These are phyloP conservation scores for Asterionellopsis glacialis DNA, from an alignment of 108 stramenopile genomes.

Conservation along the genomic window DNA sequence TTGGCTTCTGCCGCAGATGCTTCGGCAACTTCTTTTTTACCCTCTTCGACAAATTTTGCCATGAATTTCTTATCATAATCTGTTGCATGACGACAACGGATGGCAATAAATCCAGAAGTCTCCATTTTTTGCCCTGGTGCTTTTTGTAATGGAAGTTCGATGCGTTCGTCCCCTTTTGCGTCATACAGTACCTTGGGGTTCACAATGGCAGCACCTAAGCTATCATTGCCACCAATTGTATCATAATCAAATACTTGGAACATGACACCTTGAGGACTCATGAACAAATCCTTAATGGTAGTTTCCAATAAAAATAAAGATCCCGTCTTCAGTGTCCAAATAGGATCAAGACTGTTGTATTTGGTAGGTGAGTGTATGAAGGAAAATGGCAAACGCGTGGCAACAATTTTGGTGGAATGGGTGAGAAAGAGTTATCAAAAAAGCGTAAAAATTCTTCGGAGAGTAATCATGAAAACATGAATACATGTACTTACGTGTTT, in stretches of 20 bases:
- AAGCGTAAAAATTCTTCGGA: too few relatives aligned
- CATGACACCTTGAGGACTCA: slow-evolving; percentile 48
- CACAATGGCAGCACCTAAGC: slow-evolving; percentile 47
- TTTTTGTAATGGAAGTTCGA: slow-evolving; percentile 31
- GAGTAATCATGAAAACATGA: background rate
- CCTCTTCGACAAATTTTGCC: slow-evolving; percentile 24
- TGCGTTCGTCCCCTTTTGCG: slow-evolving; percentile 50
- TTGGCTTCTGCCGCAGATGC: too few relatives aligned
- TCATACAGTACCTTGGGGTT: slow-evolving; percentile 43
- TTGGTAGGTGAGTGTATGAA: background rate
- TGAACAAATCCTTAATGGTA: slow-evolving; percentile 49
- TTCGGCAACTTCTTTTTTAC: slow-evolving; percentile 1
- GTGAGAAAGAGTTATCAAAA: background rate
- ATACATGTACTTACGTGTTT: slow-evolving; percentile 26
- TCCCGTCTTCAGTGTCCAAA: slow-evolving; percentile 65
- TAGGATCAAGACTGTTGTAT: slow-evolving; percentile 48
- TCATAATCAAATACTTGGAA: slow-evolving; percentile 75
- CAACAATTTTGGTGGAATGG: background rate
- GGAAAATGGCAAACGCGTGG: background rate
- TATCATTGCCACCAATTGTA: slow-evolving; percentile 37
- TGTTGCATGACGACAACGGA: slow-evolving; percentile 69
- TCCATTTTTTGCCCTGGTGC: slow-evolving; percentile 9
- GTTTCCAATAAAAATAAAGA: slow-evolving; percentile 60
- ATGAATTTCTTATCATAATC: slow-evolving; percentile 67
- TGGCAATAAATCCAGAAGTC: slow-evolving; percentile 40